These are phyloP conservation scores for Fusarium siculi DNA, from an alignment of 2,329 filamentous ascomycete species.

Conservation along the genomic window DNA sequence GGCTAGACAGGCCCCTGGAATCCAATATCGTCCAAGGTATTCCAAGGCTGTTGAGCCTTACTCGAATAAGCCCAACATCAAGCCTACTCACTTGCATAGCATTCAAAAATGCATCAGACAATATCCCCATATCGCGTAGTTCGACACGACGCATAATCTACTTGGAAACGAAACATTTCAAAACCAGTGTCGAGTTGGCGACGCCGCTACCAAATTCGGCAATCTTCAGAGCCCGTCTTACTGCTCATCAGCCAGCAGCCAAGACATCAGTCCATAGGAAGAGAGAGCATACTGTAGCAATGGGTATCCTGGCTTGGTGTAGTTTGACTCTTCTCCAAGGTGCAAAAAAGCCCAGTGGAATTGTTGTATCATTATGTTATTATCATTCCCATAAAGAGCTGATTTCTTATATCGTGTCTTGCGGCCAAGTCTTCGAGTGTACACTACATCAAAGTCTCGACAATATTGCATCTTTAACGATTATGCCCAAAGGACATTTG, in stretches of 20 bases:
- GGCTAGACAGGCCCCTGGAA: not conserved
- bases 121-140: not conserved
- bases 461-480: not conserved
- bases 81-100: too few relatives aligned
- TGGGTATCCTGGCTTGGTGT: not conserved
- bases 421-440: not conserved
- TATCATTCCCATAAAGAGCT: not conserved
- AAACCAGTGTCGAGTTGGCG: not conserved
- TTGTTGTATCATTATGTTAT: not conserved
- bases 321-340: not conserved
- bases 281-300: not conserved
- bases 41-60: not conserved
- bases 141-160: not conserved
- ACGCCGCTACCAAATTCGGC: not conserved
- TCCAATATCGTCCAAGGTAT: not conserved
- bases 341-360: not conserved
- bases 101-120: not conserved
- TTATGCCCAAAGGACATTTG: not conserved
- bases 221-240: conserved; percentile 3
- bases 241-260: conserved; percentile 16
- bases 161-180: not conserved
- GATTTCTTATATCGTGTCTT: not conserved
- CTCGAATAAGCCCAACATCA: not conserved
- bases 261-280: conserved; percentile 1
- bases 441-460: not conserved